Percentiles rank a stretch among this genome's conserved stretches.
Conservation (phyloP, 2,329 filamentous ascomycete genomes). For the Thelonectria olida region DNA sequence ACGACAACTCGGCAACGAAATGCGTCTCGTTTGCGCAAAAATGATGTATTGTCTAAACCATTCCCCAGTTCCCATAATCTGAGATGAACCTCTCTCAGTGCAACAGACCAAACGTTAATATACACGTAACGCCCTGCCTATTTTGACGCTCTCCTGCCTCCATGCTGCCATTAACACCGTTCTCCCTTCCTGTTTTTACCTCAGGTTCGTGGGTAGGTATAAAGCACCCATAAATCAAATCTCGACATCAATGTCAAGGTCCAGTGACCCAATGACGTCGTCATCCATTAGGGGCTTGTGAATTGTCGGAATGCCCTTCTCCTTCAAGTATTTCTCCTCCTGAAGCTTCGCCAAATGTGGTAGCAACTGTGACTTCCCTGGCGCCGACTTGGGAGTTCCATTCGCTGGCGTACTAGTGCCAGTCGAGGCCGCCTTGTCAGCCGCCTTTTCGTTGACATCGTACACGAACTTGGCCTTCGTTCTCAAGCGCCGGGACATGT, state of each 20-base stretch:
- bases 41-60: neutral
- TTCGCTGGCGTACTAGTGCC: constrained; percentile 62
- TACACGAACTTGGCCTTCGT: constrained; percentile 75
- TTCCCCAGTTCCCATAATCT: constrained; percentile 8
- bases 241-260: constrained; percentile 92
- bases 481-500: constrained; percentile 69
- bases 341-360: constrained; percentile 64
- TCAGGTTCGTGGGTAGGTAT: neutral
- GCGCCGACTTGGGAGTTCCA: constrained; percentile 59
- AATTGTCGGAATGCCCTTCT: constrained; percentile 71
- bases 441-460: constrained; percentile 63
- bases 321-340: constrained; percentile 62
- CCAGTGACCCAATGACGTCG: constrained; percentile 88
- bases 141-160: constrained; percentile 13
- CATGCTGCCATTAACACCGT: constrained; percentile 1
- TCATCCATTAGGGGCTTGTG: constrained; percentile 88
- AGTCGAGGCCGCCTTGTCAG: constrained; percentile 59
- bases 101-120: neutral
- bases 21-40: too few species aligned
- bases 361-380: constrained; percentile 54
- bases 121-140: constrained; percentile 17
- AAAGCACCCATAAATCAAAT: constrained; percentile 59
- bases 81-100: constrained; percentile 3
- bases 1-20: too few species aligned
- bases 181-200: neutral